Evolutionary conservation across 2,329 filamentous ascomycete species (phyloP).

Genomic region (Fusarium nanum): DNA sequence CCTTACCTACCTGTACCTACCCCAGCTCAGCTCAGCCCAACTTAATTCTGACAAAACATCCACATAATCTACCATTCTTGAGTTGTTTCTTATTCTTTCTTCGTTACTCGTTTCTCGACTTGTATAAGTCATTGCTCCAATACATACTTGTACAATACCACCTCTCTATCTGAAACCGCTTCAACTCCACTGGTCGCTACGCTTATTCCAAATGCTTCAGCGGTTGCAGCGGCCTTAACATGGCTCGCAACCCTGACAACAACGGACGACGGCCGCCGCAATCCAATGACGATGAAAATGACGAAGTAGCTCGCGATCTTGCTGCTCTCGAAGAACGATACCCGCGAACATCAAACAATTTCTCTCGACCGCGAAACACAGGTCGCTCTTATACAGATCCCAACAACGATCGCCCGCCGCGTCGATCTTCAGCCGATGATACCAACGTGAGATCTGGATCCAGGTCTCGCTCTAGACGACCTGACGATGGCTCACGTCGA

Average conservation of each 20-base stretch:
- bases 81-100: slow-evolving; percentile 3
- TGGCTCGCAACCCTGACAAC: slow-evolving; percentile 46
- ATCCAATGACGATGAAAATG: slow-evolving; percentile 17
- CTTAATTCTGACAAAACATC: slow-evolving; percentile 36
- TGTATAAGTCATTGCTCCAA: neutral
- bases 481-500: slow-evolving; percentile 22
- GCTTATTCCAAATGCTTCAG: slow-evolving; percentile 44
- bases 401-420: slow-evolving; percentile 23
- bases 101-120: neutral
- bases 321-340: slow-evolving; percentile 43
- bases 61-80: slow-evolving; percentile 2
- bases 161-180: slow-evolving; percentile 6
- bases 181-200: slow-evolving; percentile 13
- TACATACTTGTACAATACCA: slow-evolving; percentile 1
- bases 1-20: neutral
- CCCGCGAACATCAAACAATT: slow-evolving; percentile 30
- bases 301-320: slow-evolving; percentile 40
- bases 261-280: slow-evolving; percentile 34
- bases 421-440: slow-evolving; percentile 30
- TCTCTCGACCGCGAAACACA: slow-evolving; percentile 36
- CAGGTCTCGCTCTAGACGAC: slow-evolving; percentile 25
- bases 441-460: slow-evolving; percentile 34
- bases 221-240: slow-evolving; percentile 40
- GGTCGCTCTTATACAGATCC: slow-evolving; percentile 33
- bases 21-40: slow-evolving; percentile 19